Conservation (phyloP, 2,329 filamentous ascomycete genomes). For the Venturia effusa region DNA sequence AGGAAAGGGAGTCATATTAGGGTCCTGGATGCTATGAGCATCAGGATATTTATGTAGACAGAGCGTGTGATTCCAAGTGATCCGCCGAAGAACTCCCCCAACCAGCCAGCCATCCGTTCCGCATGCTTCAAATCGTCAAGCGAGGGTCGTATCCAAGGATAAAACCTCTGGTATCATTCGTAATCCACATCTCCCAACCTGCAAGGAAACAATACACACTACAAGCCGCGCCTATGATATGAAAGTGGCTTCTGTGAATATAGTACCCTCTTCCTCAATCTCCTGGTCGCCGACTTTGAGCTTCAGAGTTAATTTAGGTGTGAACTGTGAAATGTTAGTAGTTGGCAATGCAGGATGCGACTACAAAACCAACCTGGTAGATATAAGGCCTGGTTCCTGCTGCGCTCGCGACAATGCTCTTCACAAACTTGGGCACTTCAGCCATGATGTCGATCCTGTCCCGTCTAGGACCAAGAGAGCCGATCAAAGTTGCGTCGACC, state of each 20-base stretch:
- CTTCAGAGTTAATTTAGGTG: slow-evolving; percentile 63
- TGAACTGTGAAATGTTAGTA: slow-evolving; percentile 47
- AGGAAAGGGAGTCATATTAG: neutral
- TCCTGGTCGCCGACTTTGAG: slow-evolving; percentile 76
- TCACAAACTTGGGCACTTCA: slow-evolving; percentile 90
- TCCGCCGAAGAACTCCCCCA: neutral
- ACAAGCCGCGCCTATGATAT: slow-evolving; percentile 36
- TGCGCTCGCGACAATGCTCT: slow-evolving; percentile 79
- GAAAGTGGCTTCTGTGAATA: slow-evolving; percentile 93
- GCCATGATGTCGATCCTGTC: slow-evolving; percentile 94
- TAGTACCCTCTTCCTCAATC: slow-evolving; percentile 61
- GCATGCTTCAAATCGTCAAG: slow-evolving; percentile 3
- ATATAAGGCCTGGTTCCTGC: slow-evolving; percentile 95
- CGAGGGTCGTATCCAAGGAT: slow-evolving; percentile 4
- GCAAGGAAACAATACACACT: neutral
- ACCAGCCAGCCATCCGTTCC: neutral
- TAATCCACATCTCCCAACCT: neutral
- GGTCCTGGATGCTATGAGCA: neutral
- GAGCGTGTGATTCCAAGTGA: neutral
- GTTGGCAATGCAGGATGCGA: slow-evolving; percentile 12
- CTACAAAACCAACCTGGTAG: slow-evolving; percentile 65
- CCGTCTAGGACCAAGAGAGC: slow-evolving; percentile 53
- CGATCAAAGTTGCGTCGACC: slow-evolving; percentile 59
- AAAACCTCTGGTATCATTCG: slow-evolving; percentile 3
- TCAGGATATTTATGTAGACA: neutral